Evolutionary conservation across 345 rosid genomes (phyloP), one percentile per base, ranked within the genome.

Genomic region (Eutrema yunnanense): DNA sequence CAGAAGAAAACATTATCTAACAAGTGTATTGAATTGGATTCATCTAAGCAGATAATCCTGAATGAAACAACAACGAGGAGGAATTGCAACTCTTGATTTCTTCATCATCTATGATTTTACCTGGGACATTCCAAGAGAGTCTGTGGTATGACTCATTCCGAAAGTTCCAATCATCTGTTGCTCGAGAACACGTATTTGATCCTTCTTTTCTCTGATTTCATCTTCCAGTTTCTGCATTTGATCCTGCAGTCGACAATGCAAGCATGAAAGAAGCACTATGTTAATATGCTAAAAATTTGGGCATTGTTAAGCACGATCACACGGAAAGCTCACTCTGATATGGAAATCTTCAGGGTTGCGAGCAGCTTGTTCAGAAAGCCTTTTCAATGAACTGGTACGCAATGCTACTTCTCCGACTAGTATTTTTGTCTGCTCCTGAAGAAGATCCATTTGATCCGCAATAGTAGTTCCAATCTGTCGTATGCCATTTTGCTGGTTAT

Each of bases 371-470:
- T 90, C 99, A 40, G 89, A 82, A 70, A 96, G 83, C 74, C 98
- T 92, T 80, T 88, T 92, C 69, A 92, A 80, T 58, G 97, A 90
- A 81, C 92, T 92, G 34, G 92, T 87, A 76, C 94, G 78, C 64
- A 96, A 85, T 42, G 97, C 99, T 73, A 96, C 87, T 85, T 96
- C 99, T 77, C 87, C 99, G 30, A 97, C 95, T 75, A 92, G 92
- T 88, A 90, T 88, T 80, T 96, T 96, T 42, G 89, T 96, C 81
- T 96, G 98, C 86, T 92, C 98, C 51, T 85, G 96, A 58, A 92
- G 90, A 80, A 96, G 96, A 68, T 96, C 99, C 90, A 87, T 90
- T 88, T 96, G 91, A 82, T 96, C 97, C 71, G 87, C 84, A 19
- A 94, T 86, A 74, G 90, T 78, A 78, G 81, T 85, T 59, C 85